phyloP scores from a whole-genome alignment of 352 stramenopile genomes.

The Phytophthora meadii region DNA sequence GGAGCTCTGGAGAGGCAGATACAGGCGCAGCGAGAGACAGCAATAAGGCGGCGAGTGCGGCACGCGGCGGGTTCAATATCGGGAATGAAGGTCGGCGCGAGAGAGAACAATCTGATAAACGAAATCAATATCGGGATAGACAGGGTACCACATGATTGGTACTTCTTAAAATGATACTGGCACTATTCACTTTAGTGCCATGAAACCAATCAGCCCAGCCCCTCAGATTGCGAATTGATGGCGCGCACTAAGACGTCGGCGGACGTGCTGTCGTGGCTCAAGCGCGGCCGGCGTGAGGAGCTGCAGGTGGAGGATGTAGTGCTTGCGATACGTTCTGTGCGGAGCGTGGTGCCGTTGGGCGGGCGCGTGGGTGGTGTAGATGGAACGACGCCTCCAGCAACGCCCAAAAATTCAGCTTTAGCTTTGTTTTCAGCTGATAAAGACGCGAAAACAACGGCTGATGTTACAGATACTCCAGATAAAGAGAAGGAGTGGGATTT shows the following conservation, averaged over 20 bases:
- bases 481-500: conserved; percentile 38
- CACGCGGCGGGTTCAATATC: conserved; percentile 14
- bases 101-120: conserved; percentile 9
- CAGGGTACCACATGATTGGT: no score
- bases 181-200: no score
- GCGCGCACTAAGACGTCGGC: conserved; percentile 17
- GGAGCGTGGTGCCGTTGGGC: conserved; percentile 60
- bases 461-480: neutral
- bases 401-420: conserved; percentile 18
- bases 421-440: conserved; percentile 15
- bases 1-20: neutral
- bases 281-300: conserved; percentile 42
- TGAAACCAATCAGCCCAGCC: no score
- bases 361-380: conserved; percentile 33
- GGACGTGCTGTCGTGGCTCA: conserved; percentile 46
- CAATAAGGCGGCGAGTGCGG: neutral
- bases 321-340: conserved; percentile 49
- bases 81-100: neutral
- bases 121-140: conserved; percentile 73
- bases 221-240: conserved; percentile 20
- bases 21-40: conserved; percentile 4
- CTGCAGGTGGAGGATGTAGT: conserved; percentile 39
- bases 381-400: conserved; percentile 26
- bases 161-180: no score
- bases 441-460: neutral